Base-by-base conservation (phyloP, 108 stramenopile genomes). In the Nitzschia palea region DNA sequence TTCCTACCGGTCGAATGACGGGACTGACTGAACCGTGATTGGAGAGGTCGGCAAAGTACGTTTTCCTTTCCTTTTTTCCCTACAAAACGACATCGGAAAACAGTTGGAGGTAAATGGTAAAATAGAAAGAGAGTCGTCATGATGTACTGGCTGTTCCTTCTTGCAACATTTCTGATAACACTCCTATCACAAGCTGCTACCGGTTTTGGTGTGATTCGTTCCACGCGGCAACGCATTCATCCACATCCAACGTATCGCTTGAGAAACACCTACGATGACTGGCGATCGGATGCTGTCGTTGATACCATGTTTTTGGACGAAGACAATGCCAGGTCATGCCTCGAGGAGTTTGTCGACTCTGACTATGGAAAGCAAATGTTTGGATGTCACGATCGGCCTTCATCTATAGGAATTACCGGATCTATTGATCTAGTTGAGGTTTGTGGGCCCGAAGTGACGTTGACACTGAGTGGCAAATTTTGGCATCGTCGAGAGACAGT, bases 301-400 rank as follows among this genome's bases (percentile, higher is more conserved):
- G 62, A 64, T 44, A 70, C 68, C 28, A 55, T 77, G 58, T 43
- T 3, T 25, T 59, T 83, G 12, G 80, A 80, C 44, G 90, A 91
- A 71, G 86, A 85, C 25, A 78, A 83, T 36, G 72, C 88, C 9
- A 76, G 60, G 25, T 43, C 50, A 17, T 84, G 83, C 56, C 65
- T 91, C 25, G 80, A 88, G 33, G 83, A 86, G 57, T 81, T 88
- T 10, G 62, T 86, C 60, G 79, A 88, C 0, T 78, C 76, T 33
- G 84, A 91, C 8, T 86, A 85, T 62, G 90, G 90, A 9, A 71
- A 80, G 57, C 76, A 76, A 50, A 91, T 91, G 90, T 91, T 91
- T 72, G 90, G 90, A 12, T 61, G 74, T 58, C 86, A 87, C 64
- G 87, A 88, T 36, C 23, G 70, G 28, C 70, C 90, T 0, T 52